Evolutionary conservation across 129 eudicot genomes (phyloP), one percentile per base, ranked within the genome.

Genomic region (Escallonia herrerae): DNA sequence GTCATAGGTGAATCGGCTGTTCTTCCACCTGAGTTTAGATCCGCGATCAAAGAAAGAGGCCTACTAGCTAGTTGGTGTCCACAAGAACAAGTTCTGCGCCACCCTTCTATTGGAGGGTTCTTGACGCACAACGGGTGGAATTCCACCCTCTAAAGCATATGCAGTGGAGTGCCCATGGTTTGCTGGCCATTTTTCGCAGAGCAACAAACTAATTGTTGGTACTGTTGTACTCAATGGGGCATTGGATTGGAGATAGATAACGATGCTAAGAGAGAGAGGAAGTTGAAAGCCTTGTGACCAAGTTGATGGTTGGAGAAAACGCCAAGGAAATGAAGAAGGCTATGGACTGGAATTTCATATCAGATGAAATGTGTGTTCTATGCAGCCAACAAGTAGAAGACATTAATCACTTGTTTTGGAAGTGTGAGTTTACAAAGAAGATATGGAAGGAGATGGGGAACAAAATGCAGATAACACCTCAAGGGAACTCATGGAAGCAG

Each of bases 111-210:
- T 2, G 81, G 81, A 12, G 85, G 75, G 46, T 80, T 80, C 48
- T 44, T 80, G 65, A 80, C 84, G 11, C 84, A 80, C 43, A 43
- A 74, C 41, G 84, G 84, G 11, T 80, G 84, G 84, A 80, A 80
- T 54, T 80, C 84, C 50, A 80, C 59, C 40, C 44, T 75, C 5
- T 81, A 80, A 62, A 72, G 72, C 3, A 42, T 80, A 3, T 40
- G 60, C 7, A 14, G 54, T 33, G 85, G 81, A 3, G 81, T 80
- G 39, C 72, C 85, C 0, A 67, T 80, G 78, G 14, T 76, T 2
- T 75, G 85, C 39, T 80, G 85, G 85, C 85, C 85, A 3, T 76
- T 75, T 14, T 80, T 80, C 45, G 85, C 85, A 4, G 85, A 80
- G 14, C 85, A 80, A 58, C 76, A 66, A n/a, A 72, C 78, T 5